Evolutionary conservation across 768 basidiomycete genomes (phyloP).

Genomic region (Leccinum disarticulatum): DNA sequence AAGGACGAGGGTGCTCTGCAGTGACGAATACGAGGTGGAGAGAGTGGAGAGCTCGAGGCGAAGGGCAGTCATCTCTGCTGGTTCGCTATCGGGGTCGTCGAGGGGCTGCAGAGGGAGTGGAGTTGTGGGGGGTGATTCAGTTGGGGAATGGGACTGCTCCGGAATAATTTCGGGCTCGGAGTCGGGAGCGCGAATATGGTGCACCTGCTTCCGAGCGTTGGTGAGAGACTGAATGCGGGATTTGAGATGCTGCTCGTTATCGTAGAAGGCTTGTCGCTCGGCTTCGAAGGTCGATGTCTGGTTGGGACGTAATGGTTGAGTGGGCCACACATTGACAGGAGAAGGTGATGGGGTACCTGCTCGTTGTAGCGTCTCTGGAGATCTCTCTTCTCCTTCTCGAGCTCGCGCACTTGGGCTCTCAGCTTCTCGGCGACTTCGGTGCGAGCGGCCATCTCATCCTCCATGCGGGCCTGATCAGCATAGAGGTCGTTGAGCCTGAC

Average conservation of each 20-base stretch:
- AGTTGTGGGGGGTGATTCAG: constrained; percentile 23
- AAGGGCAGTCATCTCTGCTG: constrained; percentile 85
- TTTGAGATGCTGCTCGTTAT: constrained; percentile 92
- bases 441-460: constrained; percentile 77
- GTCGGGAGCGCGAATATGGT: constrained; percentile 35
- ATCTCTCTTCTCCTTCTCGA: constrained; percentile 89
- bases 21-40: constrained; percentile 78
- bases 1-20: constrained; percentile 82
- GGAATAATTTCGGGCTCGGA: constrained; percentile 43
- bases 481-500: constrained; percentile 76
- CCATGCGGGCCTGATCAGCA: constrained; percentile 76
- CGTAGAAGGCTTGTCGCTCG: constrained; percentile 89
- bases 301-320: constrained; percentile 7
- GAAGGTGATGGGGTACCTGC: constrained; percentile 51
- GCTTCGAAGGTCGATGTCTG: constrained; percentile 89
- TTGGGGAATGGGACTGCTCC: constrained; percentile 34
- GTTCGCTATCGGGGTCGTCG: constrained; percentile 68
- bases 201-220: constrained; percentile 59
- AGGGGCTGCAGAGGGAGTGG: constrained; percentile 44
- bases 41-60: constrained; percentile 83
- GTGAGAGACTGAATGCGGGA: constrained; percentile 82
- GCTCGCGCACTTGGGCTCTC: constrained; percentile 73
- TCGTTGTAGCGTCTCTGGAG: constrained; percentile 82
- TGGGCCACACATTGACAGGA: constrained; percentile 15
- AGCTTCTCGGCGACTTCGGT: constrained; percentile 85